Conservation (phyloP, 495 filamentous ascomycete species). For the Neurospora sp. region DNA sequence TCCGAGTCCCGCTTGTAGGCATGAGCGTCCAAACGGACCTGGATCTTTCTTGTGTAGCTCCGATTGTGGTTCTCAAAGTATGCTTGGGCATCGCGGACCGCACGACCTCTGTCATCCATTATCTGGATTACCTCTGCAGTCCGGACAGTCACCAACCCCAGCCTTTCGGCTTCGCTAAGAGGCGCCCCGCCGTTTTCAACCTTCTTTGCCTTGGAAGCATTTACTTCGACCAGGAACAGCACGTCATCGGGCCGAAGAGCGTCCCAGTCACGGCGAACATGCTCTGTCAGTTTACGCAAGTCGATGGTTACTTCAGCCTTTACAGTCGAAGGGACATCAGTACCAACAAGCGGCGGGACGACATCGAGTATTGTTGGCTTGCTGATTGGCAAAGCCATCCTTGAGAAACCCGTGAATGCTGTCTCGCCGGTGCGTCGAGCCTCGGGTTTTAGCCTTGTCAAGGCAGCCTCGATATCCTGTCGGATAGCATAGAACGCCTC, state of each 20-base stretch:
- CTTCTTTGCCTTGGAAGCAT: conserved; percentile 43
- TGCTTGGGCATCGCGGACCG: conserved; percentile 49
- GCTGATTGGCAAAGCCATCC: conserved; percentile 79
- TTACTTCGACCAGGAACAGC: conserved; percentile 74
- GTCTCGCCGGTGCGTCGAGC: conserved; percentile 50
- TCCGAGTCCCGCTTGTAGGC: conserved; percentile 75
- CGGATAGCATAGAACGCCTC: conserved; percentile 93
- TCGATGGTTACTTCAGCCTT: conserved; percentile 85
- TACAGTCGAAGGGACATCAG: conserved; percentile 73
- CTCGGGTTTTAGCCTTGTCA: conserved; percentile 72
- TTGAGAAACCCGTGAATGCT: conserved; percentile 76
- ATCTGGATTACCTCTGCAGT: conserved; percentile 83
- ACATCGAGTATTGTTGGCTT: conserved; percentile 86
- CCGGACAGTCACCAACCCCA: conserved; percentile 61
- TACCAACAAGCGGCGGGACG: conserved; percentile 74
- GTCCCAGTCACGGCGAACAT: conserved; percentile 83
- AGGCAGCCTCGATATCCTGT: conserved; percentile 72
- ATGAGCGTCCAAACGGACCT: conserved; percentile 71
- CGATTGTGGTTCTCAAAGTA: conserved; percentile 35
- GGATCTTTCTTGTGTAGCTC: conserved; percentile 52
- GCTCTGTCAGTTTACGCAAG: conserved; percentile 62
- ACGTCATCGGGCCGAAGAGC: conserved; percentile 80
- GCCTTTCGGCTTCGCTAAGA: conserved; percentile 43
- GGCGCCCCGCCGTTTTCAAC: conserved; percentile 44
- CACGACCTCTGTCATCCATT: conserved; percentile 76